A percentile compares a stretch with the other conserved stretches of the same genome.
Evolutionary conservation across 2,329 filamentous ascomycete species (phyloP).

Genomic region (Tolypocladium cylindrosporum): DNA sequence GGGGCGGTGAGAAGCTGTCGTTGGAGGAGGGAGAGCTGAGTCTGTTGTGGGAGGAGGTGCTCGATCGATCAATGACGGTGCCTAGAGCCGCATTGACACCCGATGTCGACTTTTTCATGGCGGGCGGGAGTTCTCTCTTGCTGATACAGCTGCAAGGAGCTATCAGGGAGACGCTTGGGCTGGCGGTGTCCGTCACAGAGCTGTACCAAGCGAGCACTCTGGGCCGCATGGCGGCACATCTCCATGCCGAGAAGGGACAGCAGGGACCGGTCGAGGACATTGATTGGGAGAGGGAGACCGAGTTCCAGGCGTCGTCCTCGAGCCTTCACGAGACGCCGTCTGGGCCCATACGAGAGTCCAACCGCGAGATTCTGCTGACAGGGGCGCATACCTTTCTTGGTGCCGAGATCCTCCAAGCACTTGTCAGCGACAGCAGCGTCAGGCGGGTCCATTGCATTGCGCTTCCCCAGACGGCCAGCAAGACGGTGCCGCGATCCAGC

Average conservation of each 20-base stretch:
- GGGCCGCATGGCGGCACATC: conserved; percentile 22
- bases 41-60: conserved; percentile 8
- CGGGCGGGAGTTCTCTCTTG: conserved; percentile 32
- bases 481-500: not conserved
- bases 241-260: conserved; percentile 11
- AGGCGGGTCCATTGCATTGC: conserved; percentile 33
- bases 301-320: conserved; percentile 13
- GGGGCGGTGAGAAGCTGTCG: not conserved
- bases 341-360: not conserved
- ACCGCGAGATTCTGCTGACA: not conserved
- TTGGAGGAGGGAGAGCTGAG: conserved; percentile 1
- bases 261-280: not conserved
- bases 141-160: conserved; percentile 21
- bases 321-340: not conserved
- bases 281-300: conserved; percentile 6
- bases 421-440: conserved; percentile 22
- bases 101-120: conserved; percentile 28
- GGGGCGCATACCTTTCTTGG: conserved; percentile 29
- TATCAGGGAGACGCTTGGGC: conserved; percentile 20
- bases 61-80: not conserved
- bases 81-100: conserved; percentile 4
- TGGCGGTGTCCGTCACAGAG: conserved; percentile 20
- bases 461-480: conserved; percentile 11
- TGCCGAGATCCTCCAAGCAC: conserved; percentile 21
- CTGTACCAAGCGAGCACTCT: conserved; percentile 29